A percentile compares a stretch with the other conserved stretches of the same genome.
Conservation (phyloP, 2,329 filamentous ascomycete species). For the Phyllosticta citrichinensis region DNA sequence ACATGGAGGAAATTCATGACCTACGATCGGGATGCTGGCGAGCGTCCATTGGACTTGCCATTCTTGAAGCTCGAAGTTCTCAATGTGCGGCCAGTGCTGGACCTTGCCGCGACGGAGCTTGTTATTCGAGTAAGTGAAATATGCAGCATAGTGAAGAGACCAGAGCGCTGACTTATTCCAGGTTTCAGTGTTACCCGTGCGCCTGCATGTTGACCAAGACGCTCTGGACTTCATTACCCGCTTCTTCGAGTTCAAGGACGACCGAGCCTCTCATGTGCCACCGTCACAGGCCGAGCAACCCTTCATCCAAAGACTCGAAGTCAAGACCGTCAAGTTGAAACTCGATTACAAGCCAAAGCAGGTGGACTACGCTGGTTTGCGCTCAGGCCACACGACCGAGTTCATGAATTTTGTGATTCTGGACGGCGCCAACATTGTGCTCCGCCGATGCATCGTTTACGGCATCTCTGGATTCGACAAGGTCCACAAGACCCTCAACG, state of each 20-base stretch:
- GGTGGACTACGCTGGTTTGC: slow-evolving; percentile 88
- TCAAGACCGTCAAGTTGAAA: slow-evolving; percentile 72
- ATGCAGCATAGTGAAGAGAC: not conserved
- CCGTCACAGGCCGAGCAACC: slow-evolving; percentile 52
- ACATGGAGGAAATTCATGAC: slow-evolving; percentile 98
- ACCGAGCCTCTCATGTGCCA: slow-evolving; percentile 33
- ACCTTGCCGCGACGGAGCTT: slow-evolving; percentile 80
- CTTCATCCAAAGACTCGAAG: slow-evolving; percentile 82
- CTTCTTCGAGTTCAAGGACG: slow-evolving; percentile 97
- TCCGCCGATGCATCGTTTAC: slow-evolving; percentile 86
- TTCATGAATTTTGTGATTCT: slow-evolving; percentile 98
- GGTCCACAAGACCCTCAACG: slow-evolving; percentile 80
- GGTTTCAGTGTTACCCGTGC: slow-evolving; percentile 68
- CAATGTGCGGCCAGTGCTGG: slow-evolving; percentile 75
- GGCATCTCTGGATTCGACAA: slow-evolving; percentile 85
- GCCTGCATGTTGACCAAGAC: slow-evolving; percentile 93
- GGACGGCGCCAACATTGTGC: slow-evolving; percentile 75
- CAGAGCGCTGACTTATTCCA: slow-evolving; percentile 10
- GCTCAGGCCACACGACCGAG: slow-evolving; percentile 88
- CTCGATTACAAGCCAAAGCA: slow-evolving; percentile 97
- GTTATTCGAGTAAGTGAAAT: slow-evolving; percentile 54
- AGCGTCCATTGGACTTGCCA: slow-evolving; percentile 72
- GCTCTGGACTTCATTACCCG: slow-evolving; percentile 92
- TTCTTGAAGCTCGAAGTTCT: slow-evolving; percentile 87
- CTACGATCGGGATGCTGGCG: slow-evolving; percentile 79